Conservation (phyloP, 2,329 filamentous ascomycete species). For the Aspergillus sp. region DNA sequence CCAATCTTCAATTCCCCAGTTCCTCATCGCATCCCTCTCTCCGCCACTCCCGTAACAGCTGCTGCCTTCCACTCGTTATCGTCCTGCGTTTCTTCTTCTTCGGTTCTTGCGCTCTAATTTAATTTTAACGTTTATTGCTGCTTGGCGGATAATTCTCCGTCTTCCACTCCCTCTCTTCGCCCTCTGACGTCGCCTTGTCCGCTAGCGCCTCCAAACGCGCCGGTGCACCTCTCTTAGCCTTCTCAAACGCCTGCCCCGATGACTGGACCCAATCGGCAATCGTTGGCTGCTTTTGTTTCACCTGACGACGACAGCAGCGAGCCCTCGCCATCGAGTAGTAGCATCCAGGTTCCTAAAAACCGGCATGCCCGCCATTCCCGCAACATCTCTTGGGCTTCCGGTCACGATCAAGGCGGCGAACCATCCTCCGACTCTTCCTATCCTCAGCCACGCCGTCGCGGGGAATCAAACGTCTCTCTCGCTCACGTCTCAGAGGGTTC, state of each 20-base stretch:
- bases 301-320: slow-evolving; percentile 20
- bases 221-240: neutral
- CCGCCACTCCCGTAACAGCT: neutral
- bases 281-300: slow-evolving; percentile 13
- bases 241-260: slow-evolving; percentile 17
- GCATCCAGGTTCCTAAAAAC: slow-evolving; percentile 19
- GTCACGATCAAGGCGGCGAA: slow-evolving; percentile 32
- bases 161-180: neutral
- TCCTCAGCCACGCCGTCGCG: slow-evolving; percentile 30
- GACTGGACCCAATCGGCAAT: slow-evolving; percentile 17
- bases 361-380: slow-evolving; percentile 38
- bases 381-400: slow-evolving; percentile 37
- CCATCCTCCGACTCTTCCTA: slow-evolving; percentile 20
- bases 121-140: neutral
- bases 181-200: slow-evolving; percentile 12
- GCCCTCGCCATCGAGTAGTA: slow-evolving; percentile 18
- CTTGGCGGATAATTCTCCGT: slow-evolving; percentile 6
- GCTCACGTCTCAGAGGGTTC: slow-evolving; percentile 31
- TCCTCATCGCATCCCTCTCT: neutral
- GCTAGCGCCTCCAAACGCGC: slow-evolving; percentile 4
- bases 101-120: neutral
- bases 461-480: slow-evolving; percentile 35
- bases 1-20: neutral
- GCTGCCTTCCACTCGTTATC: slow-evolving; percentile 1
- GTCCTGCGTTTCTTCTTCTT: neutral